A percentile compares a stretch with the other conserved stretches of the same genome.
These are phyloP conservation scores for Aegilops bicornis DNA, from an alignment of 176 grass and related monocot genomes.

Conservation along the genomic window DNA sequence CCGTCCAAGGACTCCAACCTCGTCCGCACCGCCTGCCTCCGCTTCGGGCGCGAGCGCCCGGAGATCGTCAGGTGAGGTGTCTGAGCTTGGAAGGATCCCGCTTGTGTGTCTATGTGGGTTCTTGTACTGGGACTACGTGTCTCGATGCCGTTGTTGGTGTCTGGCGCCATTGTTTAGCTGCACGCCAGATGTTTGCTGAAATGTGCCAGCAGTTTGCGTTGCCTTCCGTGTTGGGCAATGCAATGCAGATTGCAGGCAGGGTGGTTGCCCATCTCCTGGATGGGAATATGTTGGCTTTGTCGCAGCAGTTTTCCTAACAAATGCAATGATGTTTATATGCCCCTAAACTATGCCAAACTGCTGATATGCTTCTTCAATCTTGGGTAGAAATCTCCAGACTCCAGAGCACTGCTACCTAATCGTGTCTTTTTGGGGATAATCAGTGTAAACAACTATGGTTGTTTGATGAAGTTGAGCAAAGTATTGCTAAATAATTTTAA, in stretches of 20 bases:
- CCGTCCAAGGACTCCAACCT: constrained; percentile 60
- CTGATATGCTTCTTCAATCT: background rate
- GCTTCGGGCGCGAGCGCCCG: constrained; percentile 56
- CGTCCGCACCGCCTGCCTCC: constrained; percentile 73
- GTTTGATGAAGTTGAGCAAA: background rate
- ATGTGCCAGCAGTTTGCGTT: background rate
- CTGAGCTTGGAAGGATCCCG: background rate
- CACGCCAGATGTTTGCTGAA: constrained; percentile 52
- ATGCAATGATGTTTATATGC: background rate
- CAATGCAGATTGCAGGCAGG: background rate
- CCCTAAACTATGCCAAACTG: background rate
- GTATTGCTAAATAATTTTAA: background rate
- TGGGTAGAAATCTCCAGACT: background rate
- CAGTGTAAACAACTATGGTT: background rate
- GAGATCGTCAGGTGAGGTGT: constrained; percentile 59
- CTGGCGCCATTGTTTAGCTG: constrained; percentile 12
- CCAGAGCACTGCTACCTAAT: background rate
- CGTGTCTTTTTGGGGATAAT: background rate
- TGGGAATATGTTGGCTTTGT: background rate
- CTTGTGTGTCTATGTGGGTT: background rate
- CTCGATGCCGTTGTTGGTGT: background rate
- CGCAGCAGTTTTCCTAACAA: background rate
- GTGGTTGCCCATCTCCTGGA: background rate
- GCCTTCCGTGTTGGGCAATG: background rate
- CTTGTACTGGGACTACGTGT: background rate